Base-by-base conservation (phyloP, 495 filamentous ascomycete genomes). In the Hyaloscypha variabilis region DNA sequence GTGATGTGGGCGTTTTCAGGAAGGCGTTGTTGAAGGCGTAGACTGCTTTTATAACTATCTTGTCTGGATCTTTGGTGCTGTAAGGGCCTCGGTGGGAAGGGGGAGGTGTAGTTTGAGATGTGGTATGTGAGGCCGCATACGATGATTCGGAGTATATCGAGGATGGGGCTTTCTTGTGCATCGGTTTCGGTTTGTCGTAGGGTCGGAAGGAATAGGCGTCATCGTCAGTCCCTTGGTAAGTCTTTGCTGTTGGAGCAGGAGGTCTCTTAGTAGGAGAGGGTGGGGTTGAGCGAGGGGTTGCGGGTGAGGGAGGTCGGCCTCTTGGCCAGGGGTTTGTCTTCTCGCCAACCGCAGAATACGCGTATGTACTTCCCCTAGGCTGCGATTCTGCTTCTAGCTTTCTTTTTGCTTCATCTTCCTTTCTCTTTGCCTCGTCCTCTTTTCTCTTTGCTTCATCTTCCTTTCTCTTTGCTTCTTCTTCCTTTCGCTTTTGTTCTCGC, bases 21-120 rank as follows among this genome's bases (percentile, higher is more conserved):
- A 91, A 94, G 52, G 89, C 82, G 72, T 94, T 93, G 73, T 90
- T 92, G 81, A 95, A 98, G 21, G 85, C 81, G 71, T 94, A 98
- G 6, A 99, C 95, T 17, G 91, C 94, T 71, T 88, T 90, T 73
- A 99, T 91, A 52, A 96, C 87, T 68, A 98, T 95, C 82, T 98
- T 99, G 73, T 95, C 87, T 3, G 94, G 93, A 75, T 98, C 94
- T 69, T 90, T 89, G 49, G 91, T 97, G 21, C 82, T 83, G 74
- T 98, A 99, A 21, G 86, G 76, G 1, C 87, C 86, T 29, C 91
- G 88, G 63, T 87, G 82, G 11, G 89, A 91, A 0, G 91, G 91
- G 2, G 93, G 93, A 31, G 93, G 92, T 3, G 90, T 93, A 3
- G 93, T 96, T 31, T 90, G 87, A n/a, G 90, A 84, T 0, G 93